Percentiles rank a stretch among this genome's conserved stretches.
Evolutionary conservation across 2,329 filamentous ascomycete species (phyloP).

Genomic region (Aureobasidium musti): DNA sequence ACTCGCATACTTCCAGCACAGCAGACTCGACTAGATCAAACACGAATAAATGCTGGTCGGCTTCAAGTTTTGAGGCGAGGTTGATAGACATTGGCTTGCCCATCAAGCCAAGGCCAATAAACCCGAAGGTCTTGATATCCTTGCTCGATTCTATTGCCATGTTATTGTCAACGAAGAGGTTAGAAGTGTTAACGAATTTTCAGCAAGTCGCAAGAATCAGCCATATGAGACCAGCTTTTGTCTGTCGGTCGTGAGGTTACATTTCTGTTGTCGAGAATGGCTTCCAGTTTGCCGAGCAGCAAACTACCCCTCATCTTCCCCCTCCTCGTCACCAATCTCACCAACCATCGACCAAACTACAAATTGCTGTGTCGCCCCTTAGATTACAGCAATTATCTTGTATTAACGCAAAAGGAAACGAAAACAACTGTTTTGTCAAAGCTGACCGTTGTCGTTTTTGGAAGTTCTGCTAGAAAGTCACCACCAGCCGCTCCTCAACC

Average conservation of each 20-base stretch:
- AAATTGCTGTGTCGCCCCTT: not conserved
- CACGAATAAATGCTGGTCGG: conserved; percentile 49
- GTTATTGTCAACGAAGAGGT: not conserved
- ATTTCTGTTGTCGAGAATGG: not conserved
- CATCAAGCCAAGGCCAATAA: conserved; percentile 60
- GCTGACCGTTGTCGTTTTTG: not conserved
- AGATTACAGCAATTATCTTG: not conserved
- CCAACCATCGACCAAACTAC: not conserved
- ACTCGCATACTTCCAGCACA: conserved; percentile 48
- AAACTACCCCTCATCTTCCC: conserved; percentile 1
- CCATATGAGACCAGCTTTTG: not conserved
- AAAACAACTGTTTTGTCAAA: not conserved
- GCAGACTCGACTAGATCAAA: conserved; percentile 52
- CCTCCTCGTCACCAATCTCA: not conserved
- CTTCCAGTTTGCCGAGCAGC: not conserved
- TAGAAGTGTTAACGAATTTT: not conserved
- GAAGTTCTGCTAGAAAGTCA: not conserved
- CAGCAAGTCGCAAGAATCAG: not conserved
- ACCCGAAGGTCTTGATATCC: conserved; percentile 43
- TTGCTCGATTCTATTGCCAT: conserved; percentile 5
- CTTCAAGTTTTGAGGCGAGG: conserved; percentile 51
- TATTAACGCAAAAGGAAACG: not conserved
- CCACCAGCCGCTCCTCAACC: not conserved
- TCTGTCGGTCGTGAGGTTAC: not conserved
- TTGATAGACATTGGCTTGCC: conserved; percentile 57